These are phyloP conservation scores for Phialophora verrucosa DNA, from an alignment of 2,329 filamentous ascomycete genomes.

Conservation along the genomic window DNA sequence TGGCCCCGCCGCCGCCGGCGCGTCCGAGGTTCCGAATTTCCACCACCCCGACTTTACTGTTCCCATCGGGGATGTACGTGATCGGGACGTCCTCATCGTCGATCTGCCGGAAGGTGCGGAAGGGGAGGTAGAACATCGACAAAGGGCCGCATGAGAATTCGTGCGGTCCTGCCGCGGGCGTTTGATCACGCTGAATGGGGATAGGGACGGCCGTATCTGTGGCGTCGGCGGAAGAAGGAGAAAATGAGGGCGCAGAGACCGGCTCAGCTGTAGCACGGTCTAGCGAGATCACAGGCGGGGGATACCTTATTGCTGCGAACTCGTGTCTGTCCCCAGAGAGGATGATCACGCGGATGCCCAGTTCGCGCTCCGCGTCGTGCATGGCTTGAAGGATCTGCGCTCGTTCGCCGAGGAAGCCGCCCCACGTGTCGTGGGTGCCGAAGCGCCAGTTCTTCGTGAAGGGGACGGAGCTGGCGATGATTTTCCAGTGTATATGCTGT, in stretches of 20 bases:
- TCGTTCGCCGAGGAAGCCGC: conserved; percentile 84
- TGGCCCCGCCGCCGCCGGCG: conserved; percentile 37
- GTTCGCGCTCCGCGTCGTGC: conserved; percentile 78
- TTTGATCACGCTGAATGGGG: conserved; percentile 28
- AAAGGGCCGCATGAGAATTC: conserved; percentile 92
- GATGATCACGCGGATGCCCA: conserved; percentile 77
- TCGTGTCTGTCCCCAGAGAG: conserved; percentile 95
- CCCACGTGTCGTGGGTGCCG: conserved; percentile 90
- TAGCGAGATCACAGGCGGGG: conserved; percentile 49
- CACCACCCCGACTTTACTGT: conserved; percentile 84
- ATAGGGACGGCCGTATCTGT: conserved; percentile 1
- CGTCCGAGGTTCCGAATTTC: conserved; percentile 65
- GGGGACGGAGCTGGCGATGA: conserved; percentile 86
- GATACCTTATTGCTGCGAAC: conserved; percentile 84
- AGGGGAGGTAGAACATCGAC: conserved; percentile 90
- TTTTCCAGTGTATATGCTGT: conserved; percentile 85
- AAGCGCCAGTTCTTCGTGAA: conserved; percentile 98
- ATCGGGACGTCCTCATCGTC: conserved; percentile 83
- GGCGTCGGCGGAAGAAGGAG: conserved; percentile 24
- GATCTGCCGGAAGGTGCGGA: conserved; percentile 80
- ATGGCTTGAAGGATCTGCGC: conserved; percentile 82
- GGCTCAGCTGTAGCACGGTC: neutral
- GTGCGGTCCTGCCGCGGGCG: conserved; percentile 60
- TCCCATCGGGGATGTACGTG: conserved; percentile 81
- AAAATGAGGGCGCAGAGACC: conserved; percentile 29